Base-by-base conservation (phyloP, 768 basidiomycete genomes). In the Megacollybia marginata region DNA sequence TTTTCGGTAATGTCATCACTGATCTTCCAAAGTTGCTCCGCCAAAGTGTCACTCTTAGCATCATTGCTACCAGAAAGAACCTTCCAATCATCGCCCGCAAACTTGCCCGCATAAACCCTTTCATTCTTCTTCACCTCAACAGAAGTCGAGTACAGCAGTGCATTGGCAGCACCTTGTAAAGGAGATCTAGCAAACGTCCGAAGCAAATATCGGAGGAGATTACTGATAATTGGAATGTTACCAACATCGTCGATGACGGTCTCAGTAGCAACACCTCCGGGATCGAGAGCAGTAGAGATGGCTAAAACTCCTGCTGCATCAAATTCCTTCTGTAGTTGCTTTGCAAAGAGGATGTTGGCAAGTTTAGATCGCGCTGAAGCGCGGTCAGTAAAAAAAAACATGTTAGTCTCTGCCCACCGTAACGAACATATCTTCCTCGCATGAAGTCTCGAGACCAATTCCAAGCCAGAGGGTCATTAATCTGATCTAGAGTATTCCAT, bases 261-360 rank as follows among this genome's bases (percentile, higher is more conserved):
- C 35, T 38, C 35, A 38, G 35, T 38, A 38, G 35, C 11, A 38
- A 38, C 18, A 33, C 8, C 34, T 15, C 12, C 35, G 16, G 35
- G 35, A 38, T 38, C 11, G 35, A 38, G 11, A 16, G 35, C 11
- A 38, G 16, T 38, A 9, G 34, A 35, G 18, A 5, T n/a, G 23
- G 36, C n/a, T n/a, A 9, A 9, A 54, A 23, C 10, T 49, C 59
- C 31, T 33, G 65, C 65, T 10, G 10, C 20, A 10, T 15, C 11
- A 19, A 44, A 15, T 16, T 11, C 35, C 35, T 38, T 38, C 16
- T 38, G 35, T 16, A 38, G 35, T 16, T 38, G 35, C 35, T 38
- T 38, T 16, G 35, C 35, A 16, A 38, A 38, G 11, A 38, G 16
- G 35, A 16, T 16, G 16, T 38, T 44, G 15, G 43, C 20, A 19